These are phyloP conservation scores for Cordyceps tenuipes DNA, from an alignment of 2,329 filamentous ascomycete genomes.

Conservation along the genomic window DNA sequence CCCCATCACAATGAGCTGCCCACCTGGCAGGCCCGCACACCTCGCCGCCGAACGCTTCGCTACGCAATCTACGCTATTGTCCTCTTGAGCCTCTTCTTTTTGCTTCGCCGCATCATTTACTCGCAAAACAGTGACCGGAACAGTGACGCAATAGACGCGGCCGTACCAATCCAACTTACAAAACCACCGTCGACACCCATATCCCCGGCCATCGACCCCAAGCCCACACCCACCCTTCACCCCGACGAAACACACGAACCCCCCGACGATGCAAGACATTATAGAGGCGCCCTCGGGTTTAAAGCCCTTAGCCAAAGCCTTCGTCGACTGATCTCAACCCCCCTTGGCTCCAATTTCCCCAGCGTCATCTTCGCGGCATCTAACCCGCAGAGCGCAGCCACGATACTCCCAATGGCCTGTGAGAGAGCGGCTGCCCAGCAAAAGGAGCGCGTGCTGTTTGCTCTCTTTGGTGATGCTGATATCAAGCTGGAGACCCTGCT, in stretches of 20 bases:
- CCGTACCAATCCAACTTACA: constrained; percentile 4
- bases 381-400: constrained; percentile 62
- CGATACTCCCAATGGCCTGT: constrained; percentile 74
- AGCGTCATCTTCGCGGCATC: constrained; percentile 76
- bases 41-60: constrained; percentile 47
- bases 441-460: constrained; percentile 72
- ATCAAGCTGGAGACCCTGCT: constrained; percentile 62
- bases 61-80: constrained; percentile 38
- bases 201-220: background rate
- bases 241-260: constrained; percentile 12
- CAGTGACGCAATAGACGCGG: background rate
- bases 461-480: constrained; percentile 64
- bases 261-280: constrained; percentile 46
- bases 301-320: constrained; percentile 56
- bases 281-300: constrained; percentile 64
- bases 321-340: constrained; percentile 16
- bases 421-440: constrained; percentile 65
- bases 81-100: constrained; percentile 49
- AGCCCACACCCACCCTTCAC: constrained; percentile 9
- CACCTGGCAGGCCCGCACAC: constrained; percentile 36
- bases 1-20: constrained; percentile 17
- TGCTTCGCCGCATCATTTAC: constrained; percentile 32
- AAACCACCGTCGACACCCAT: background rate
- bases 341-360: constrained; percentile 45
- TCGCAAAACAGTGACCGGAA: background rate